A percentile compares a stretch with the other conserved stretches of the same genome.
Evolutionary conservation across 2,329 filamentous ascomycete species (phyloP).

Genomic region (Verticillium nubilum): DNA sequence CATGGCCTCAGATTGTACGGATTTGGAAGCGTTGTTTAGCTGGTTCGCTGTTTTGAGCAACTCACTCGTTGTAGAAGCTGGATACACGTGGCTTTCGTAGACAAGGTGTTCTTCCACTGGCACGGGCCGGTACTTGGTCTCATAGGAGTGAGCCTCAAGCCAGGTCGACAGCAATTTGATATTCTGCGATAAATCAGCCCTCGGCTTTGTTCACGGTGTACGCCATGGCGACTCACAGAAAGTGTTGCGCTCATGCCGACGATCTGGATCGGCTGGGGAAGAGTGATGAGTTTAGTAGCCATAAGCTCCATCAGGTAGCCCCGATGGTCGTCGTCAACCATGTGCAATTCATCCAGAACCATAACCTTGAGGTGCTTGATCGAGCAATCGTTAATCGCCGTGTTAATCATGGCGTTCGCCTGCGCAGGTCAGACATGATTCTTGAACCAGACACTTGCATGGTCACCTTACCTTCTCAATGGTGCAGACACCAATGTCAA

Average conservation of each 20-base stretch:
- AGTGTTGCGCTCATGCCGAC: slow-evolving; percentile 78
- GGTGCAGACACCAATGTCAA: slow-evolving; percentile 74
- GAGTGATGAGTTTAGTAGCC: slow-evolving; percentile 65
- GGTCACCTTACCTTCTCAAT: slow-evolving; percentile 58
- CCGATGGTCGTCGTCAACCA: slow-evolving; percentile 71
- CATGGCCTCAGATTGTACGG: slow-evolving; percentile 24
- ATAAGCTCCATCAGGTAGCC: slow-evolving; percentile 72
- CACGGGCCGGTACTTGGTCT: slow-evolving; percentile 68
- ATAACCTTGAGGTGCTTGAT: slow-evolving; percentile 60
- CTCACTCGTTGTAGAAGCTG: slow-evolving; percentile 48
- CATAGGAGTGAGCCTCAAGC: slow-evolving; percentile 66
- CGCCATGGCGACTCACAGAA: slow-evolving; percentile 43
- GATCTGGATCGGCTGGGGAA: slow-evolving; percentile 64
- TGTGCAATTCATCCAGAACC: slow-evolving; percentile 75
- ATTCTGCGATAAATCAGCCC: slow-evolving; percentile 42
- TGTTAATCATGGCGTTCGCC: slow-evolving; percentile 71
- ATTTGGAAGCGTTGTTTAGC: slow-evolving; percentile 28
- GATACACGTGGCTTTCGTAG: slow-evolving; percentile 63
- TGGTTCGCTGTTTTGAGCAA: slow-evolving; percentile 54
- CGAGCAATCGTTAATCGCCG: slow-evolving; percentile 65
- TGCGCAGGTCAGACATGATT: slow-evolving; percentile 22
- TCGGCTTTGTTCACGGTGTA: background rate
- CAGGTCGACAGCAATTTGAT: slow-evolving; percentile 63
- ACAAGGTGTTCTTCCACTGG: slow-evolving; percentile 72
- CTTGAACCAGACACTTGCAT: background rate